Conservation (phyloP, 2,329 filamentous ascomycete species). For the Capronia epimyces region DNA sequence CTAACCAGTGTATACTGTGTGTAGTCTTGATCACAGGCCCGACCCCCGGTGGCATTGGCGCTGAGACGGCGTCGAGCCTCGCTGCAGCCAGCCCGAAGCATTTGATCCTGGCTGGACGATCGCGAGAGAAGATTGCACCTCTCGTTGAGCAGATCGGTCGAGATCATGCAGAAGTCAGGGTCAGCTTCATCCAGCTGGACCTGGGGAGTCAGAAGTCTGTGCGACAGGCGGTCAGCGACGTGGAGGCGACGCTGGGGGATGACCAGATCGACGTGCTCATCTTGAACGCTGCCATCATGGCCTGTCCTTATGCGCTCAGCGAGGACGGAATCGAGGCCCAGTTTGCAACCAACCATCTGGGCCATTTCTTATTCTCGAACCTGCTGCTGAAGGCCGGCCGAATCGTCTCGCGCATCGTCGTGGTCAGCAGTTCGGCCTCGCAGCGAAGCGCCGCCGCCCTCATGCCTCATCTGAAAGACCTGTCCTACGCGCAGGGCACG, state of each 20-base stretch:
- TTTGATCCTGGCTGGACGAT: conserved; percentile 31
- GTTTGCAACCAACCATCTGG: conserved; percentile 38
- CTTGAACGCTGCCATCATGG: conserved; percentile 44
- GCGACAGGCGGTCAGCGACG: conserved; percentile 26
- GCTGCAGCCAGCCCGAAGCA: conserved; percentile 29
- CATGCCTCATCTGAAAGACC: conserved; percentile 32
- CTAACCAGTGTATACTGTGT: background rate
- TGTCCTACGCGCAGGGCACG: conserved; percentile 32
- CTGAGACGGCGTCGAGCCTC: conserved; percentile 30
- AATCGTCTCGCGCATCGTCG: conserved; percentile 29
- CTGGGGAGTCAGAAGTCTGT: conserved; percentile 22
- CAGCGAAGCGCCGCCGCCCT: conserved; percentile 21
- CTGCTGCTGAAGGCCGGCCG: conserved; percentile 33
- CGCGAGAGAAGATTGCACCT: conserved; percentile 27
- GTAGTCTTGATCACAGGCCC: conserved; percentile 32
- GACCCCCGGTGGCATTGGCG: conserved; percentile 28
- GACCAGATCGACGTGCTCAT: conserved; percentile 39
- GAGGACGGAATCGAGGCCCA: conserved; percentile 38
- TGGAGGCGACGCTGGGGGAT: conserved; percentile 32
- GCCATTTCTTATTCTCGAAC: conserved; percentile 40
- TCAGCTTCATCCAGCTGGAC: conserved; percentile 23
- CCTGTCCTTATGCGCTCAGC: conserved; percentile 26
- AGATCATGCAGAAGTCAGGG: conserved; percentile 11
- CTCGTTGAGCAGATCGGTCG: conserved; percentile 27
- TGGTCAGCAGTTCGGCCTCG: conserved; percentile 29